phyloP scores from a whole-genome alignment of 2,329 filamentous ascomycete species.

The Fusarium haematococcum region DNA sequence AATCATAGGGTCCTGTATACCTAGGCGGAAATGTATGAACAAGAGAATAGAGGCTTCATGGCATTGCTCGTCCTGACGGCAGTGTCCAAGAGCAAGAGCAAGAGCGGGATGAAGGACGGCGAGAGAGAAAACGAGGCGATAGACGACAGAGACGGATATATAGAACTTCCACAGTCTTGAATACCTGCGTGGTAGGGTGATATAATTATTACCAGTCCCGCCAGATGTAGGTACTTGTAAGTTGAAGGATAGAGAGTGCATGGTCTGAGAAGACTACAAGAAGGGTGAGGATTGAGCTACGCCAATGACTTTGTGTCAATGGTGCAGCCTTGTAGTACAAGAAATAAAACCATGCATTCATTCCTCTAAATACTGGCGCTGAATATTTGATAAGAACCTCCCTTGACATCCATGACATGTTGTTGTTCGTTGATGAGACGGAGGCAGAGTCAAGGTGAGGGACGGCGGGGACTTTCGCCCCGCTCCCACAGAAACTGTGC shows the following conservation, averaged over 20 bases:
- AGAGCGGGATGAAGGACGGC: background rate
- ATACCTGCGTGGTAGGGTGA: no score
- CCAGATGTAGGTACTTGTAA: background rate
- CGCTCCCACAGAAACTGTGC: constrained; percentile 30
- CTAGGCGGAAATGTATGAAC: background rate
- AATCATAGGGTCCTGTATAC: background rate
- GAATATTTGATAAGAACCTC: background rate
- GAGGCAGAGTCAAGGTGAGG: background rate
- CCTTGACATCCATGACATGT: background rate
- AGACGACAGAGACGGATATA: background rate
- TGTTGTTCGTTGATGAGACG: background rate
- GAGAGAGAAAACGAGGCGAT: background rate
- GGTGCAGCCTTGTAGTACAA: background rate
- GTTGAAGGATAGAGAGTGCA: background rate
- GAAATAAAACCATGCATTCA: background rate
- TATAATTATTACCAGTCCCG: no score
- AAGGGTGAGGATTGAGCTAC: background rate
- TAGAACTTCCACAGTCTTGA: background rate
- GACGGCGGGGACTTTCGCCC: background rate
- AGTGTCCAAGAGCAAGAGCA: background rate
- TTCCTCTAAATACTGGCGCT: background rate
- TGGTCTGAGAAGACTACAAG: background rate
- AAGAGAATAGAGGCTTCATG: background rate
- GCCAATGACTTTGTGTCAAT: background rate
- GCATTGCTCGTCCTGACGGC: background rate